These are phyloP conservation scores for Monosporascus sp. DNA, from an alignment of 2,329 filamentous ascomycete genomes.

Conservation along the genomic window DNA sequence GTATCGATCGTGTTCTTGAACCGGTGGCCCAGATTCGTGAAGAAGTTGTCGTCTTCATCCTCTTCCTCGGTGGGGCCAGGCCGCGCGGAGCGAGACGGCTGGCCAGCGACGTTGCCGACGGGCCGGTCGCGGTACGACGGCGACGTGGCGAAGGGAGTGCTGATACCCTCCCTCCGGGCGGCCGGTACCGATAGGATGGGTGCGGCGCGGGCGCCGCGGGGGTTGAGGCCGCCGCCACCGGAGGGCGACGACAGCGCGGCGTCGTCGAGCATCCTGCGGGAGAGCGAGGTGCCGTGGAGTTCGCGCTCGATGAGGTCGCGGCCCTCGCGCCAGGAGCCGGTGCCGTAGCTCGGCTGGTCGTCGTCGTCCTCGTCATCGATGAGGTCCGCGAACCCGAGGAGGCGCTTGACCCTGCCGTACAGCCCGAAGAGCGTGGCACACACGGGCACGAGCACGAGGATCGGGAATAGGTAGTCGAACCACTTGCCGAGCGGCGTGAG, in stretches of 20 bases:
- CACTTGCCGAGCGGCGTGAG: slow-evolving; percentile 75
- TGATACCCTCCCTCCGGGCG: slow-evolving; percentile 28
- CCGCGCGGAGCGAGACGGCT: background rate
- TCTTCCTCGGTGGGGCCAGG: slow-evolving; percentile 41
- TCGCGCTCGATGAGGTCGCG: slow-evolving; percentile 86
- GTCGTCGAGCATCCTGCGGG: slow-evolving; percentile 40
- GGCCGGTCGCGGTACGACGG: slow-evolving; percentile 28
- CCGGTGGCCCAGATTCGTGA: slow-evolving; percentile 75
- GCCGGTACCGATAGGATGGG: slow-evolving; percentile 45
- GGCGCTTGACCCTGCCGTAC: slow-evolving; percentile 72
- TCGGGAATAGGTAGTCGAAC: slow-evolving; percentile 85
- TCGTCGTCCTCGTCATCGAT: slow-evolving; percentile 69
- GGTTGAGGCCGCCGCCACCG: slow-evolving; percentile 16
- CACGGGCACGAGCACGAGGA: slow-evolving; percentile 81
- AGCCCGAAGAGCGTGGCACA: slow-evolving; percentile 82
- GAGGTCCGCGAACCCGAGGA: slow-evolving; percentile 71
- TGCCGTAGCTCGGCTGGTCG: slow-evolving; percentile 60
- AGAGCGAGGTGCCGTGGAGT: slow-evolving; percentile 57
- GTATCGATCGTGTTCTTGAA: slow-evolving; percentile 90
- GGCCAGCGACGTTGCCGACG: slow-evolving; percentile 22
- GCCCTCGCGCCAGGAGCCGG: slow-evolving; percentile 86
- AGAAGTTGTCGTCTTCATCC: slow-evolving; percentile 75
- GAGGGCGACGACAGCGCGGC: slow-evolving; percentile 26
- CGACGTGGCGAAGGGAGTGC: slow-evolving; percentile 40
- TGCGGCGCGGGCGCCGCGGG: slow-evolving; percentile 27